Evolutionary conservation across 306 rosid species (phyloP).

Genomic region (Casuarina cunninghamiana): DNA sequence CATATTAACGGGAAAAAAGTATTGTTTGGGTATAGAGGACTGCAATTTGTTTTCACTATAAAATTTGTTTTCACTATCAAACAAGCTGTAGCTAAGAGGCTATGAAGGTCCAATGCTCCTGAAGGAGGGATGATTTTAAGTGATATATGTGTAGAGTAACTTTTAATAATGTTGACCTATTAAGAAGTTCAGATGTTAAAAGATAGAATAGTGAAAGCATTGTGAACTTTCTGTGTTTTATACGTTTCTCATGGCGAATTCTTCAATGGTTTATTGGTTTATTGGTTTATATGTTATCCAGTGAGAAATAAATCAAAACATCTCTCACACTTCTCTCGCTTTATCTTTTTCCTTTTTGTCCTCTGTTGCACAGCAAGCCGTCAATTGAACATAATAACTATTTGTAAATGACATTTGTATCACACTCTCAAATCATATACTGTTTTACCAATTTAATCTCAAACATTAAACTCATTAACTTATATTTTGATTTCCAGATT

Average conservation of each 20-base stretch:
- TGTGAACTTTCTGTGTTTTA: constrained; percentile 5
- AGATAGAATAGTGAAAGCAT: background rate
- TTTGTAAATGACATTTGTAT: constrained; percentile 13
- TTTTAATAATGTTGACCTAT: constrained; percentile 18
- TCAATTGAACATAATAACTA: constrained; percentile 27
- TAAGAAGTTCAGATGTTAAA: background rate
- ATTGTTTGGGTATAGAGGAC: constrained; percentile 71
- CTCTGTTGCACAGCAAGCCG: background rate
- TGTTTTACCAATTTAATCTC: constrained; percentile 14
- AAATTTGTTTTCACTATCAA: constrained; percentile 78
- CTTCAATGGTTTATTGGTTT: background rate
- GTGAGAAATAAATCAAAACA: background rate
- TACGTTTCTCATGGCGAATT: constrained; percentile 5
- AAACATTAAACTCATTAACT: constrained; percentile 3
- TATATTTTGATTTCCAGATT: constrained; percentile 54
- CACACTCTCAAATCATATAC: background rate
- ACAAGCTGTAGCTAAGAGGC: constrained; percentile 66
- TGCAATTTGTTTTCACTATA: constrained; percentile 3
- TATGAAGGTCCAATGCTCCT: constrained; percentile 49
- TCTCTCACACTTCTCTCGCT: background rate
- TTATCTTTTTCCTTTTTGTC: background rate
- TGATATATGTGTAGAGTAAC: constrained; percentile 50
- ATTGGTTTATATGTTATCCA: background rate
- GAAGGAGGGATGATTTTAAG: constrained; percentile 87
- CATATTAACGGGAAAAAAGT: constrained; percentile 86